Conservation (phyloP, 176 grass and related monocot genomes). For the Cocos nucifera region DNA sequence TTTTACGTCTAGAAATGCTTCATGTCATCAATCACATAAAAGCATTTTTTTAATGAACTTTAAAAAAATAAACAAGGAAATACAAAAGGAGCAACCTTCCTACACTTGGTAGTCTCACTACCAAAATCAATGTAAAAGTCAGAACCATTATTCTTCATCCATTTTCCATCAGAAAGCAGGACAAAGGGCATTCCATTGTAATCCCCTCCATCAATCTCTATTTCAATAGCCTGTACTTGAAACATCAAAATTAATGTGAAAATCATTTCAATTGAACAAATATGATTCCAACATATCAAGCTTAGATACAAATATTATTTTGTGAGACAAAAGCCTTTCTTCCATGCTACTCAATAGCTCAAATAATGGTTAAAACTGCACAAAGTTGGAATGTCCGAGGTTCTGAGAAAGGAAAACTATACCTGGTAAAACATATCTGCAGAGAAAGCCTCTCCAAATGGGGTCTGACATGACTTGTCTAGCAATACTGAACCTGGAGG, state of each 20-base stretch:
- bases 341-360: too few relatives aligned
- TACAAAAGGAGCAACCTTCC: constrained; percentile 34
- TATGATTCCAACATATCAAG: too few relatives aligned
- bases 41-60: background rate
- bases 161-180: constrained; percentile 54
- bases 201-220: constrained; percentile 55
- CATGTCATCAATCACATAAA: background rate
- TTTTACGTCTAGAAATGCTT: constrained; percentile 5
- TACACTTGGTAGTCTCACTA: constrained; percentile 32
- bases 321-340: too few relatives aligned
- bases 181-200: constrained; percentile 88
- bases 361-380: too few relatives aligned
- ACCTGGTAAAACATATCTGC: constrained; percentile 70
- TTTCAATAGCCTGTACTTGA: constrained; percentile 54
- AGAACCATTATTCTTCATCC: constrained; percentile 87
- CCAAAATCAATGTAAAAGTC: constrained; percentile 76
- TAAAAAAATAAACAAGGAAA: constrained; percentile 2
- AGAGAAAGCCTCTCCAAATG: constrained; percentile 40
- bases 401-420: background rate
- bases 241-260: constrained; percentile 14
- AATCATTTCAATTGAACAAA: background rate
- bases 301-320: too few relatives aligned
- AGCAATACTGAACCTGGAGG: constrained; percentile 64
- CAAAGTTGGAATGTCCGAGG: background rate
- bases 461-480: constrained; percentile 68